phyloP scores from a whole-genome alignment of 2,329 filamentous ascomycete genomes.

The Tolypocladium endophyticum region DNA sequence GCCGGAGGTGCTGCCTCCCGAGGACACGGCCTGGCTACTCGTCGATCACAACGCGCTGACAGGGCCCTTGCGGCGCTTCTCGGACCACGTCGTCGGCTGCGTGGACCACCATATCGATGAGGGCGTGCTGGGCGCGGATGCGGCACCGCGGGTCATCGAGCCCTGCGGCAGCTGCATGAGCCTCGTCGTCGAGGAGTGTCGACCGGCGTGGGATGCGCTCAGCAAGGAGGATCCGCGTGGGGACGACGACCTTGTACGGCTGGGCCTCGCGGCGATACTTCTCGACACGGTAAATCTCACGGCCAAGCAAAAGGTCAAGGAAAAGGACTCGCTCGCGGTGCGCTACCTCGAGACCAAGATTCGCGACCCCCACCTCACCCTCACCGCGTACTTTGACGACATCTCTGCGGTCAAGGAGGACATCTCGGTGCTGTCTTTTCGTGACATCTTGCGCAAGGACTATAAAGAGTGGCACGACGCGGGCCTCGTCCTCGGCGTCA shows the following conservation, averaged over 20 bases:
- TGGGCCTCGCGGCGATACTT: conserved; percentile 61
- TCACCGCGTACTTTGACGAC: conserved; percentile 44
- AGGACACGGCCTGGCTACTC: conserved; percentile 58
- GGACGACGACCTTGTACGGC: conserved; percentile 51
- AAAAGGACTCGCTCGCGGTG: conserved; percentile 47
- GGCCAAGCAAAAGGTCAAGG: conserved; percentile 53
- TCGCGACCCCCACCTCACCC: conserved; percentile 33
- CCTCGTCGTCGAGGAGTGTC: conserved; percentile 52
- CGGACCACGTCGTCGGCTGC: conserved; percentile 46
- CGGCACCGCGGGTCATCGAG: conserved; percentile 49
- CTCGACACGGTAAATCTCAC: conserved; percentile 62
- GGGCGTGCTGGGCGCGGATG: conserved; percentile 32
- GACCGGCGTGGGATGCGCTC: conserved; percentile 46
- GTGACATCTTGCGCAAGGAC: conserved; percentile 68
- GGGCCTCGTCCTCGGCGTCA: conserved; percentile 52
- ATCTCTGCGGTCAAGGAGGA: conserved; percentile 58
- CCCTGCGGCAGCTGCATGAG: conserved; percentile 65
- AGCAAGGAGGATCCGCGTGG: conserved; percentile 14
- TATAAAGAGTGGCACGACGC: conserved; percentile 69
- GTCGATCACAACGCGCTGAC: conserved; percentile 73
- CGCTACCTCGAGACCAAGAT: conserved; percentile 45
- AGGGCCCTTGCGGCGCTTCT: conserved; percentile 46
- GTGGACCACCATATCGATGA: conserved; percentile 79
- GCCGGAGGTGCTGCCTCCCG: conserved; percentile 30
- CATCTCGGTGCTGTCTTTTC: conserved; percentile 47